A percentile compares a stretch with the other conserved stretches of the same genome.
Conservation (phyloP, 1,284 basidiomycete genomes). For the Golubevia pallescens region DNA sequence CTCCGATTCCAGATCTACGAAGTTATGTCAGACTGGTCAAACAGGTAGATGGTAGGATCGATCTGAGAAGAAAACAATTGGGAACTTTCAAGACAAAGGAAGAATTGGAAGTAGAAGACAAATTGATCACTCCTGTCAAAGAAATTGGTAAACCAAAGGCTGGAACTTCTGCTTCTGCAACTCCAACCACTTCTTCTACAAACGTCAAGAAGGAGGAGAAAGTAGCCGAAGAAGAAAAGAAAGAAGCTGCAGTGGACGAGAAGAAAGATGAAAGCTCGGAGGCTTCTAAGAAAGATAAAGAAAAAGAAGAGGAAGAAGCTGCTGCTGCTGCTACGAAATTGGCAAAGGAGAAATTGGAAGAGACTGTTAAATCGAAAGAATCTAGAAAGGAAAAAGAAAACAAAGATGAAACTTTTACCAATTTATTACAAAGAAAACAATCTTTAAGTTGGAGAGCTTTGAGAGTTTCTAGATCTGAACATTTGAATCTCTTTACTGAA, state of each 20-base stretch:
- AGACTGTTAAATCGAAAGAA: conserved; percentile 5
- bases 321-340: conserved; percentile 23
- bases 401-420: neutral
- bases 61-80: conserved; percentile 33
- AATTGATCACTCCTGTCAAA: too few species aligned
- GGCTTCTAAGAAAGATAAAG: neutral
- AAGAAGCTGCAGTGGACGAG: too few species aligned
- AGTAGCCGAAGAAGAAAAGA: too few species aligned
- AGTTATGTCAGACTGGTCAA: conserved; percentile 37
- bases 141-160: too few species aligned
- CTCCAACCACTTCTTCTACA: too few species aligned
- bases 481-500: conserved; percentile 33
- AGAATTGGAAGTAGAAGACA: conserved; percentile 17
- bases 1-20: conserved; percentile 29
- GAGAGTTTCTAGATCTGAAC: conserved; percentile 26
- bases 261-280: neutral
- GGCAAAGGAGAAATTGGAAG: conserved; percentile 15
- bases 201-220: too few species aligned
- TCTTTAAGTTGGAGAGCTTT: conserved; percentile 50
- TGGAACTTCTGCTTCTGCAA: too few species aligned
- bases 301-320: neutral
- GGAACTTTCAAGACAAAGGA: conserved; percentile 21
- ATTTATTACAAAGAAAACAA: conserved; percentile 13
- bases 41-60: conserved; percentile 31
- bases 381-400: neutral